Evolutionary conservation across 495 filamentous ascomycete genomes (phyloP), one percentile per base, ranked within the genome.

Genomic region (Friedmanniomyces endolithicus): DNA sequence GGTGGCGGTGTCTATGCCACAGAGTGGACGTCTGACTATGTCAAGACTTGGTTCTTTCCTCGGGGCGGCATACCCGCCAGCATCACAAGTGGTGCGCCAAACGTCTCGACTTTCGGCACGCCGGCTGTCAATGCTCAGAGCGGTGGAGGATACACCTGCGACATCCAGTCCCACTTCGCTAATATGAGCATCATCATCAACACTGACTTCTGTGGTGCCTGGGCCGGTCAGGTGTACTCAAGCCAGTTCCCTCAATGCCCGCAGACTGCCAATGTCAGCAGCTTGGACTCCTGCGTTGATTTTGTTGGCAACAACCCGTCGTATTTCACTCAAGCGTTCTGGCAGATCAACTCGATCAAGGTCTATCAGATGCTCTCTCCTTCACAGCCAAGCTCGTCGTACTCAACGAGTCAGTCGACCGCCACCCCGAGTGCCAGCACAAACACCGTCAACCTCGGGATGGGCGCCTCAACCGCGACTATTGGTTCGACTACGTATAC

Each of bases 61-160:
- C 46, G 58, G 19, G 50, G 50, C n/a, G 34, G 29, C 29, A 58
- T 58, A 16, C 59, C 62, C 23, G 12, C 39, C 9, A 58, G 52
- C 41, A 59, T 62, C 24, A 61, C 51, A 3, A 55, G 14, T 27
- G 54, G 51, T 0, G 16, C 50, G 16, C 62, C 62, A 2, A 49
- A 64, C 46, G 75, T 81, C 0, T 62, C 72, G 14, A 59, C 58
- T 9, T 95, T 89, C 70, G 87, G 86, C 1, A 71, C 65, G 0
- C 87, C 90, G 0, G 73, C 75, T 40, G 85, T 81, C 7, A 70
- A 63, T 57, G 92, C 83, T 62, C 61, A 77, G 45, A 79, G 64
- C 22, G 33, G 49, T 4, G 49, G 49, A 24, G 49, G 49, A 2
- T 52, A 52, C 22, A 40, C 16, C 12, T 80, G 77, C 61, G 59